phyloP scores from a whole-genome alignment of 148 eudicot species.

The Rhododendron griersonianum region DNA sequence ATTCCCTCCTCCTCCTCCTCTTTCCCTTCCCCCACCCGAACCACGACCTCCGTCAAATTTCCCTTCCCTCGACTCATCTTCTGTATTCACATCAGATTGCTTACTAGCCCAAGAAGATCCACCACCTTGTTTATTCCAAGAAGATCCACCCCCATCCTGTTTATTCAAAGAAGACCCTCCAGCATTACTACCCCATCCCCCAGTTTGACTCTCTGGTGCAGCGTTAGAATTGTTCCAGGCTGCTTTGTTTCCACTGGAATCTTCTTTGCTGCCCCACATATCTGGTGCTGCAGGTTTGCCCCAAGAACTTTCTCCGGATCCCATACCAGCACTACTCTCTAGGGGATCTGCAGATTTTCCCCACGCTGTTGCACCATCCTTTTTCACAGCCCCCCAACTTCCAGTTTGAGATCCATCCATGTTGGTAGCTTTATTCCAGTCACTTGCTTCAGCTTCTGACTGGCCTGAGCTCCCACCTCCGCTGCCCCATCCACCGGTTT shows the following conservation, averaged over 20 bases:
- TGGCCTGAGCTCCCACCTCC: slow-evolving; percentile 16
- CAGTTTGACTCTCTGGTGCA: slow-evolving; percentile 15
- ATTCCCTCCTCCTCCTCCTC: slow-evolving; percentile 27
- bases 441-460: slow-evolving; percentile 20
- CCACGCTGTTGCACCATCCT: slow-evolving; percentile 21
- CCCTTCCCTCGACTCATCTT: slow-evolving; percentile 9
- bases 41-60: slow-evolving; percentile 28
- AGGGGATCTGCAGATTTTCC: slow-evolving; percentile 9
- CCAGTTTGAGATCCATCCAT: slow-evolving; percentile 12
- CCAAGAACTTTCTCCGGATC: slow-evolving; percentile 19
- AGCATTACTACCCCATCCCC: slow-evolving; percentile 18
- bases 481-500: slow-evolving; percentile 28
- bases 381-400: slow-evolving; percentile 19
- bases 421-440: slow-evolving; percentile 19
- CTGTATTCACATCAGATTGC: slow-evolving; percentile 11
- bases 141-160: slow-evolving; percentile 8
- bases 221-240: slow-evolving; percentile 13
- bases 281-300: slow-evolving; percentile 18
- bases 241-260: slow-evolving; percentile 12
- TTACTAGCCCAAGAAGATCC: slow-evolving; percentile 17
- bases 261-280: slow-evolving; percentile 16
- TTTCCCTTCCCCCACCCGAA: slow-evolving; percentile 41
- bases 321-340: neutral
- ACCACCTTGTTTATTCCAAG: slow-evolving; percentile 17
- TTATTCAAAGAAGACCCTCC: slow-evolving; percentile 1